Evolutionary conservation across 805 yeast genomes (phyloP).

Genomic region (Osmozyma mogii): DNA sequence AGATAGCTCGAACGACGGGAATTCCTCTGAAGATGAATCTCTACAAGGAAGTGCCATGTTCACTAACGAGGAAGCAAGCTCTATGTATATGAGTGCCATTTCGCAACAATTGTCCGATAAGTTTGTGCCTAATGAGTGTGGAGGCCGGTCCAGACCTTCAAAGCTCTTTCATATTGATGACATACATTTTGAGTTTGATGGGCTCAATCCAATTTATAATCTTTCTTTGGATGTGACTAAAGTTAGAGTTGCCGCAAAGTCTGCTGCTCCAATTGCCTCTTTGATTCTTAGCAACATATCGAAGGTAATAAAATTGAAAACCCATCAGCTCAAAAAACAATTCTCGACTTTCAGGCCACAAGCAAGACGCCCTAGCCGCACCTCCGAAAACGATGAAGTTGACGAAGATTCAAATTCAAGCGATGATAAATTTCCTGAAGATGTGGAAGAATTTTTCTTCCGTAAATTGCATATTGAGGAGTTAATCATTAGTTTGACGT

Average conservation of each 20-base stretch:
- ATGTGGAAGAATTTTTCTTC: slow-evolving; percentile 20
- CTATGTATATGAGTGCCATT: slow-evolving; percentile 78
- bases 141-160: no score
- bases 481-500: slow-evolving; percentile 36
- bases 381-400: slow-evolving; percentile 3
- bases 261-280: slow-evolving; percentile 31
- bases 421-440: slow-evolving; percentile 5
- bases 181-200: slow-evolving; percentile 40
- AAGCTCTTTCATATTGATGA: slow-evolving; percentile 26
- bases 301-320: slow-evolving; percentile 25
- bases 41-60: slow-evolving; percentile 52
- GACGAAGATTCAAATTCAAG: slow-evolving; percentile 2
- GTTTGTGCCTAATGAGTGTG: no score
- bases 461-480: slow-evolving; percentile 30
- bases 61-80: slow-evolving; percentile 61
- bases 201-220: slow-evolving; percentile 28
- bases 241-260: slow-evolving; percentile 37
- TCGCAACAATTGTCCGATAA: slow-evolving; percentile 47
- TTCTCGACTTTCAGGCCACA: slow-evolving; percentile 2
- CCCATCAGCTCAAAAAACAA: slow-evolving; percentile 19
- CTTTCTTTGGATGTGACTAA: slow-evolving; percentile 32
- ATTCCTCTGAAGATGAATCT: slow-evolving; percentile 34
- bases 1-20: slow-evolving; percentile 6
- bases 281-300: slow-evolving; percentile 32
- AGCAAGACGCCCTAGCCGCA: slow-evolving; percentile 1